phyloP scores from a whole-genome alignment of 345 rosid genomes.

The Excoecaria agallocha region DNA sequence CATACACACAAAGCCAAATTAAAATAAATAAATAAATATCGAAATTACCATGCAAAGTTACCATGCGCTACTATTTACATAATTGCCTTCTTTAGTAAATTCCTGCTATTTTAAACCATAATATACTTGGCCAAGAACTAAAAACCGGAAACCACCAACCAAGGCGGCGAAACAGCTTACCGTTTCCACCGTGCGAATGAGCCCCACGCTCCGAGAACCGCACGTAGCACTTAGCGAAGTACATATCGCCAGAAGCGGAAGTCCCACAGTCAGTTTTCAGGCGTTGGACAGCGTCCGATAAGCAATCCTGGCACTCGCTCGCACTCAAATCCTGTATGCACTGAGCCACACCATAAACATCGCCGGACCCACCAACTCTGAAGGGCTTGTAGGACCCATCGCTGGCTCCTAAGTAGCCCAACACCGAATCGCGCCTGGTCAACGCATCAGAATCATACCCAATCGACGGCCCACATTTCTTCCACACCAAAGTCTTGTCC shows the following conservation, averaged over 20 bases:
- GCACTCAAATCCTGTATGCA: slow-evolving; percentile 30
- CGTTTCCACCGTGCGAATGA: slow-evolving; percentile 43
- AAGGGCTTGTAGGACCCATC: slow-evolving; percentile 30
- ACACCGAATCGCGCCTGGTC: slow-evolving; percentile 25
- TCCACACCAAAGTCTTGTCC: slow-evolving; percentile 28
- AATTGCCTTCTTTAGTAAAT: background rate
- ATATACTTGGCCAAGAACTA: slow-evolving; percentile 4
- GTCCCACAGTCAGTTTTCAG: slow-evolving; percentile 52
- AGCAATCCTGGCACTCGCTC: slow-evolving; percentile 33
- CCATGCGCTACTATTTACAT: background rate
- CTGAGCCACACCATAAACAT: slow-evolving; percentile 26
- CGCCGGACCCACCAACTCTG: slow-evolving; percentile 27
- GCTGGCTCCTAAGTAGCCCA: slow-evolving; percentile 17
- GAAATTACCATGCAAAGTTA: slow-evolving; percentile 6
- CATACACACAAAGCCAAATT: background rate
- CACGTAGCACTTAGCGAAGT: slow-evolving; percentile 83
- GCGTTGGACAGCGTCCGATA: slow-evolving; percentile 24
- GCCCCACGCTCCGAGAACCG: slow-evolving; percentile 55
- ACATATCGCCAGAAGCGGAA: slow-evolving; percentile 72
- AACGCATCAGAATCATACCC: slow-evolving; percentile 19
- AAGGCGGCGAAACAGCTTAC: slow-evolving; percentile 39
- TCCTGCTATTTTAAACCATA: slow-evolving; percentile 15
- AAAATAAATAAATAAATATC: background rate
- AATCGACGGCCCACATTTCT: slow-evolving; percentile 25
- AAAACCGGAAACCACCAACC: slow-evolving; percentile 27